phyloP scores from a whole-genome alignment of 495 filamentous ascomycete species.

The Penicillium silybi region DNA sequence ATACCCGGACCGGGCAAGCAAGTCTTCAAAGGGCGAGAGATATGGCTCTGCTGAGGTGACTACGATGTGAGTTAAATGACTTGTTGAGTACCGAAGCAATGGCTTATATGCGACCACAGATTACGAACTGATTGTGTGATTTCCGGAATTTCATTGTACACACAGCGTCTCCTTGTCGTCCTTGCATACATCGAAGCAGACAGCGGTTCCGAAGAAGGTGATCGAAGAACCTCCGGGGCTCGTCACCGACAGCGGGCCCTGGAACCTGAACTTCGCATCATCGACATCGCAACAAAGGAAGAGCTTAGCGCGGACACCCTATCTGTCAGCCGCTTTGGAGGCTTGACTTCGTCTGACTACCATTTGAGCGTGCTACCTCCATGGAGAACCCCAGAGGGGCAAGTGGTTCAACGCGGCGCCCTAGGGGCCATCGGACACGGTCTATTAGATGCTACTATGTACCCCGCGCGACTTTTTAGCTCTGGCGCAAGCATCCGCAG shows the following conservation, averaged over 20 bases:
- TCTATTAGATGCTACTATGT: conserved; percentile 77
- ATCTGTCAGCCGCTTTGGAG: conserved; percentile 77
- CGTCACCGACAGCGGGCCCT: conserved; percentile 68
- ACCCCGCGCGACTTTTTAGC: conserved; percentile 77
- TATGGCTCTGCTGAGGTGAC: conserved; percentile 81
- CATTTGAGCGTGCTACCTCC: conserved; percentile 81
- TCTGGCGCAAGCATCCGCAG: conserved; percentile 82
- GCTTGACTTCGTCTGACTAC: conserved; percentile 85
- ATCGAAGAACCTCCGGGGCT: conserved; percentile 42
- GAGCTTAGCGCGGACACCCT: conserved; percentile 78
- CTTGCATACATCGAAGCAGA: conserved; percentile 82
- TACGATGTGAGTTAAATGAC: conserved; percentile 65
- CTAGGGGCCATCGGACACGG: conserved; percentile 62
- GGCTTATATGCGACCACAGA: conserved; percentile 37
- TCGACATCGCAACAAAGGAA: conserved; percentile 77
- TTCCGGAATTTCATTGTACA: conserved; percentile 96
- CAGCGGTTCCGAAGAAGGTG: conserved; percentile 42
- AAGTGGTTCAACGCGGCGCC: conserved; percentile 59
- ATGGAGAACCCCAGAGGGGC: conserved; percentile 53
- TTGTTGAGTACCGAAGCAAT: not conserved
- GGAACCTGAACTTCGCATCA: conserved; percentile 83
- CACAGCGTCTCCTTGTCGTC: conserved; percentile 80
- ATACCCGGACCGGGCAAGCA: conserved; percentile 70
- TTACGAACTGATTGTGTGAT: conserved; percentile 94
- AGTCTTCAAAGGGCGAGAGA: conserved; percentile 64